Evolutionary conservation across 345 rosid species (phyloP), one percentile per base, ranked within the genome.

Genomic region (Citrus sp.): DNA sequence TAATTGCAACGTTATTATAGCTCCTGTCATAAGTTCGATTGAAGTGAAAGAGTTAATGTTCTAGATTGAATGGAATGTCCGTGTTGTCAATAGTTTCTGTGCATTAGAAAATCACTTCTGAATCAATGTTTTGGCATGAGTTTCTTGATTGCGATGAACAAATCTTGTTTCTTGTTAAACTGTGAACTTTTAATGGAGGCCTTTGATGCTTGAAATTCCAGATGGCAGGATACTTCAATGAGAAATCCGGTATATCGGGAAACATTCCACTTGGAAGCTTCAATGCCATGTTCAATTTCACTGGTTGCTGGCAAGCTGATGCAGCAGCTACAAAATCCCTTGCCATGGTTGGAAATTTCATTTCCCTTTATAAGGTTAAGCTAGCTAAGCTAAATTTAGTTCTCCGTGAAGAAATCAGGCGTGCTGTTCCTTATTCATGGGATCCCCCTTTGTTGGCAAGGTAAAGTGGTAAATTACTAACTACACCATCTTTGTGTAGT

Each of bases 401-500:
- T 78, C 80, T 91, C 60, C 81, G 34, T 30, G 91, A 94, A 19
- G 97, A 94, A 81, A 82, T 94, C 76, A 89, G 86, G 78, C 90
- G 60, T 21, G 93, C 97, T 79, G 95, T 94, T 85, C 99, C 98
- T 80, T 86, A 91, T 84, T 85, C 98, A 1, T 96, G 99, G 99
- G 99, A 96, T 87, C 98, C 98, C n/a, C 90, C 98, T 80, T 89
- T 92, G 32, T 84, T 96, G 89, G 98, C 99, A 73, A 92, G 92
- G 98, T 92, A 88, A 78, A 62, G 46, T 72, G 92, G 98, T 92
- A 88, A 78, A 62, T 46, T 72, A 2, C 28, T 78, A 51, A 16
- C 72, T 10, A 5, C 27, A 67, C 32, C 55, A 16, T 78, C 59
- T 74, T 22, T 14, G 14, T 6, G 60, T 42, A 38, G 46, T 60